phyloP scores from a whole-genome alignment of 2,329 filamentous ascomycete genomes.

The Cryoendolithus antarcticus region DNA sequence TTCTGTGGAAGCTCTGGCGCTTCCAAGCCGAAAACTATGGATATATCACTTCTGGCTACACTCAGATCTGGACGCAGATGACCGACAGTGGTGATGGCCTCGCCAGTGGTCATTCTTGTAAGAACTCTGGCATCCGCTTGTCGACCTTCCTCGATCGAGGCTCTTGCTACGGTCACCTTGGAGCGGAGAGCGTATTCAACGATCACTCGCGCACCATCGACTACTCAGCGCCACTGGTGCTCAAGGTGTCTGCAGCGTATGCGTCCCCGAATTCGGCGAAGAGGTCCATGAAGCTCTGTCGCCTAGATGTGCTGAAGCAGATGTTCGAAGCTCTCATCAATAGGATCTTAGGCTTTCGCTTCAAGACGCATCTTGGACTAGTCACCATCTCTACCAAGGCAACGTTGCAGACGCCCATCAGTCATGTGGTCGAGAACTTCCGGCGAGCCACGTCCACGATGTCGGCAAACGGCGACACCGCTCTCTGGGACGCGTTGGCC shows the following conservation, averaged over 20 bases:
- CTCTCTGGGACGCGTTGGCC: conserved; percentile 25
- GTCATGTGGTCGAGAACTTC: conserved; percentile 27
- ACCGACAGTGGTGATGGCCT: conserved; percentile 7
- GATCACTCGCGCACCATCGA: conserved; percentile 1
- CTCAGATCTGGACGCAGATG: conserved; percentile 8
- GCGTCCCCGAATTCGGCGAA: background rate
- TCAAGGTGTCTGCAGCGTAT: conserved; percentile 10
- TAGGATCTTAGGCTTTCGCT: conserved; percentile 25
- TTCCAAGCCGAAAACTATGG: conserved; percentile 1
- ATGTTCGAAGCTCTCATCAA: conserved; percentile 28
- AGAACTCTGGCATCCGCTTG: conserved; percentile 4
- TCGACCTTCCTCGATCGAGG: conserved; percentile 8
- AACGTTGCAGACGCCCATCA: conserved; percentile 17
- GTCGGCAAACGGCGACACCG: conserved; percentile 21
- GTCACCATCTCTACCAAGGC: conserved; percentile 22
- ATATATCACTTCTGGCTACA: background rate
- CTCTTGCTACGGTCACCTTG: conserved; percentile 12
- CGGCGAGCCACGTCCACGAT: conserved; percentile 21
- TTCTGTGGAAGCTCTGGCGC: conserved; percentile 19
- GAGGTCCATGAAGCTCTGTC: conserved; percentile 6
- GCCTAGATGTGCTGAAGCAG: conserved; percentile 26
- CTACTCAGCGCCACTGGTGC: conserved; percentile 9
- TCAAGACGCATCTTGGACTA: conserved; percentile 25
- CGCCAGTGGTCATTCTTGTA: background rate
- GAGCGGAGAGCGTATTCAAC: conserved; percentile 10